Evolutionary conservation across 2,329 filamentous ascomycete species (phyloP).

Genomic region (Fusarium aywerte): DNA sequence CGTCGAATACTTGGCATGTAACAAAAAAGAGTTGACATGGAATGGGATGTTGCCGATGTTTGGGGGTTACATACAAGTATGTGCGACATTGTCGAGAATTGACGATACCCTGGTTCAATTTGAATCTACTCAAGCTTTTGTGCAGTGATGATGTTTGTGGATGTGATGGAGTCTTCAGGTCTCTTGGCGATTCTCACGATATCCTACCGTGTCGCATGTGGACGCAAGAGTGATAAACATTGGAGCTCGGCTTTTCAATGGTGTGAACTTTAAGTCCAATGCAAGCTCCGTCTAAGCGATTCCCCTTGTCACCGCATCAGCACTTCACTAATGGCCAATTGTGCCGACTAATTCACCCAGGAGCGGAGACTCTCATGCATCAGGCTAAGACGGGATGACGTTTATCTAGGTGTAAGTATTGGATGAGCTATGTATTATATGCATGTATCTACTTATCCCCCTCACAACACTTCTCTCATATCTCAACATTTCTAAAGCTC

Average conservation of each 20-base stretch:
- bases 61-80: conserved; percentile 26
- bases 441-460: conserved; percentile 6
- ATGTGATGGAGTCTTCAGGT: not conserved
- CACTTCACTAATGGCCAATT: conserved; percentile 15
- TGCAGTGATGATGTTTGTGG: not conserved
- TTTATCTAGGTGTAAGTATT: conserved; percentile 6
- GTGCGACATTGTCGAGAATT: conserved; percentile 29
- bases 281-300: not conserved
- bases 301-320: conserved; percentile 5
- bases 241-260: not conserved
- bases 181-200: not conserved
- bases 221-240: not conserved
- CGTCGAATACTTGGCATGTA: conserved; percentile 1
- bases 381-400: conserved; percentile 24
- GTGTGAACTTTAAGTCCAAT: not conserved
- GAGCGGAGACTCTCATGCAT: conserved; percentile 30
- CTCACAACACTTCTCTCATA: conserved; percentile 21
- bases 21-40: conserved; percentile 14
- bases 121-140: not conserved
- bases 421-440: not conserved
- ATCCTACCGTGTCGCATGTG: not conserved
- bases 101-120: conserved; percentile 34
- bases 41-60: conserved; percentile 10
- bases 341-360: conserved; percentile 34
- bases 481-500: not conserved